Percentiles rank a stretch among this genome's conserved stretches.
Evolutionary conservation across 257 asterid genomes (phyloP).

Genomic region (Nicotiana noctiflora): DNA sequence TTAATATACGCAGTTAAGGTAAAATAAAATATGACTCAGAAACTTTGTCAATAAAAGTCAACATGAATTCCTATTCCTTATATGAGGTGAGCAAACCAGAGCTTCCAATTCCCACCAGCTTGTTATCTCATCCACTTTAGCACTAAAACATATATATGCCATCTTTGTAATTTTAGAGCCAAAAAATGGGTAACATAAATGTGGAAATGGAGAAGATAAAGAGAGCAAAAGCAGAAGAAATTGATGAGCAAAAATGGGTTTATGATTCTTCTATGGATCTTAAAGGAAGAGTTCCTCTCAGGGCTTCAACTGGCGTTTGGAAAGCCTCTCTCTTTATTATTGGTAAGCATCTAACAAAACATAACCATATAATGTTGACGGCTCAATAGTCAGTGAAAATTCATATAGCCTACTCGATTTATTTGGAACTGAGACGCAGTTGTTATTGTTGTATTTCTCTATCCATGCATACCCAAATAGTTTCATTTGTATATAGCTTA

Average conservation of each 20-base stretch:
- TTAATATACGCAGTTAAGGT: too few relatives aligned
- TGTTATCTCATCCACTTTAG: not conserved
- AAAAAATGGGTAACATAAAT: conserved; percentile 2
- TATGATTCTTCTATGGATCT: conserved; percentile 61
- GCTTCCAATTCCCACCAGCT: conserved; percentile 15
- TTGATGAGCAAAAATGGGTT: conserved; percentile 66
- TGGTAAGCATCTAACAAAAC: conserved; percentile 30
- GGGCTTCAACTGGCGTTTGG: conserved; percentile 86
- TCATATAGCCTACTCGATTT: too few relatives aligned
- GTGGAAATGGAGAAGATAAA: conserved; percentile 32
- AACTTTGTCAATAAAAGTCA: not conserved
- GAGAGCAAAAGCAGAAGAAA: conserved; percentile 18
- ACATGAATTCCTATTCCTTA: conserved; percentile 18
- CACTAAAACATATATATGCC: not conserved
- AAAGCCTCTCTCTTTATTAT: conserved; percentile 79
- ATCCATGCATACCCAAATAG: not conserved
- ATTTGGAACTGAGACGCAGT: too few relatives aligned
- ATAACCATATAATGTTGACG: too few relatives aligned
- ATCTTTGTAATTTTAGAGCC: not conserved
- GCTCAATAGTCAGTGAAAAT: too few relatives aligned
- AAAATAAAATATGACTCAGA: not conserved
- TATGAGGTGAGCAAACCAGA: conserved; percentile 22
- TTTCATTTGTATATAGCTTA: too few relatives aligned
- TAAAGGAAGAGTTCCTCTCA: conserved; percentile 59
- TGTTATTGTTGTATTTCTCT: too few relatives aligned